phyloP scores from a whole-genome alignment of 1,284 basidiomycete genomes.

The Cystobasidium sp. region DNA sequence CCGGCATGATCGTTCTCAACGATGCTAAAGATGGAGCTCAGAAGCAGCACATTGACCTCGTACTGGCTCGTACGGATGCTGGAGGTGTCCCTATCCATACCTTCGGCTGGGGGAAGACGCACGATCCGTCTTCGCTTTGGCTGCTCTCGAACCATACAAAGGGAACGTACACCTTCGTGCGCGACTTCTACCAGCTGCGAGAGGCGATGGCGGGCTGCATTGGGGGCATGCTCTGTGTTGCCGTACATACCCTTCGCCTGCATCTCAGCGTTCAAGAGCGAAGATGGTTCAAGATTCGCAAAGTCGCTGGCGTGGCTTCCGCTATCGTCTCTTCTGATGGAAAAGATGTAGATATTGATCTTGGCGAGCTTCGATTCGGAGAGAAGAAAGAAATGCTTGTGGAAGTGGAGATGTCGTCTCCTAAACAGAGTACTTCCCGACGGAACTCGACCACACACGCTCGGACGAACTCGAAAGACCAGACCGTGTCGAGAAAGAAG shows the following conservation, averaged over 20 bases:
- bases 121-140: conserved; percentile 98
- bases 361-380: conserved; percentile 88
- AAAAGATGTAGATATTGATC: conserved; percentile 88
- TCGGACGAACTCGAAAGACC: background rate
- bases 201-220: conserved; percentile 87
- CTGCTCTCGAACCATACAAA: conserved; percentile 95
- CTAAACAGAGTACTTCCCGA: background rate
- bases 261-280: conserved; percentile 86
- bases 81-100: conserved; percentile 90
- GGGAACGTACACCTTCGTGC: conserved; percentile 96
- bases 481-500: conserved; percentile 7
- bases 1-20: conserved; percentile 88
- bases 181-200: conserved; percentile 88
- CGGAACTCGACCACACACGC: conserved; percentile 10
- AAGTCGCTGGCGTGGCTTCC: conserved; percentile 81
- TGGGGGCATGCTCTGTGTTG: conserved; percentile 92
- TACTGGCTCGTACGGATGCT: conserved; percentile 91
- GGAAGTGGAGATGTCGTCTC: conserved; percentile 77
- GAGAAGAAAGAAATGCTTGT: conserved; percentile 92
- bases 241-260: conserved; percentile 82
- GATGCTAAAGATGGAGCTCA: conserved; percentile 87
- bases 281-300: conserved; percentile 79
- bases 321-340: conserved; percentile 84
- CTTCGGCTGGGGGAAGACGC: conserved; percentile 92
- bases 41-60: conserved; percentile 97